Base-by-base conservation (phyloP, 1,284 basidiomycete species). In the Tilletia walkeri region DNA sequence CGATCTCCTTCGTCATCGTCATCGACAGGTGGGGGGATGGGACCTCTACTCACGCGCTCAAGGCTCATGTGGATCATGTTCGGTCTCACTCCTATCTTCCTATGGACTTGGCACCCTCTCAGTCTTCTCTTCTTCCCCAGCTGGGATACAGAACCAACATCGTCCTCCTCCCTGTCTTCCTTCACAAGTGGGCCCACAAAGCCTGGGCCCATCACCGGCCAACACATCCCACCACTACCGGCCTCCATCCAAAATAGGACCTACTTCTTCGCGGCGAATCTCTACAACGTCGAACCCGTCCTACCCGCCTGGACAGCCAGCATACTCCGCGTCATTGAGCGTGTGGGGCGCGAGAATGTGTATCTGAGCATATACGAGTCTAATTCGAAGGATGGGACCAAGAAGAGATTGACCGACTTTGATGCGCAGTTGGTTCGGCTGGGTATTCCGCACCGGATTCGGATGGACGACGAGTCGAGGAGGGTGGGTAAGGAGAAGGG, bases 311-410 rank as follows among this genome's bases (percentile, higher is more conserved):
- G 75, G 71, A 66, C 71, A 0, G 41, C 71, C 0, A 72, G 75
- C 2, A 70, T 81, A 65, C 66, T 75, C 41, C 36, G 34, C 39
- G 66, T 78, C 61, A 72, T 76, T 61, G 36, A 73, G 10, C 68
- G 68, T 0, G 84, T 89, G 47, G 88, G 88, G 9, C 73, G 82
- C 2, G 84, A 86, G 61, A 88, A 88, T 66, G 86, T 87, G 18
- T 89, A 86, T 73, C 84, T 89, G 4, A 88, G 88, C n/a, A 84
- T 89, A 67, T 85, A 88, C 75, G 88, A 89, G 78, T 87, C 86
- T 67, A 85, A 87, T 75, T 88, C 87, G 45, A 63, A 71, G 45
- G 88, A 89, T 75, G 73, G 73, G 1, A 86, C 87, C 1, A 84
- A 86, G 7, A 73, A 79, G 4, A 81, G 87, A 65, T 84, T 88